Conservation (phyloP, 805 yeast genomes). For the Komagataella pastoris region DNA sequence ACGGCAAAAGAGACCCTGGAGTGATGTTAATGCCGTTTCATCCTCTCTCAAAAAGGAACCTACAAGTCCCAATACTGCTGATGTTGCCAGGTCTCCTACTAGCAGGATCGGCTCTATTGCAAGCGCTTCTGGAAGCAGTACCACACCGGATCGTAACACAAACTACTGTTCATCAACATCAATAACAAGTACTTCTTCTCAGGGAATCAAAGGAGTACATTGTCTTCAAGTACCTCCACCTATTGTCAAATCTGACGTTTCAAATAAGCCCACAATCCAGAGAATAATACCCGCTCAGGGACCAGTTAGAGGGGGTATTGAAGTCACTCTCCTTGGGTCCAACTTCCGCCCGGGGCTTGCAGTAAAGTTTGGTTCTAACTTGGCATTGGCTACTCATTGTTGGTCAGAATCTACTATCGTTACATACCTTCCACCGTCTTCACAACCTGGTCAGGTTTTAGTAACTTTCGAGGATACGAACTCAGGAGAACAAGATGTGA, state of each 20-base stretch:
- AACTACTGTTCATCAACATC: slow-evolving; percentile 6
- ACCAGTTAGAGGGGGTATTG: slow-evolving; percentile 92
- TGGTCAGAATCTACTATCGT: slow-evolving; percentile 95
- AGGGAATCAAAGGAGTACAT: neutral
- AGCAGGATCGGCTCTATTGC: slow-evolving; percentile 13
- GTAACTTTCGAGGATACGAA: slow-evolving; percentile 43
- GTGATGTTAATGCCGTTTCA: slow-evolving; percentile 11
- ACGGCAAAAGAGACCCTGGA: slow-evolving; percentile 19
- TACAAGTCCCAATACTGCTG: slow-evolving; percentile 11
- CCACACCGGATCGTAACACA: slow-evolving; percentile 16
- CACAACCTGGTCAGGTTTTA: slow-evolving; percentile 80
- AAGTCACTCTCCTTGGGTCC: slow-evolving; percentile 79
- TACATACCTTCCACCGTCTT: slow-evolving; percentile 86
- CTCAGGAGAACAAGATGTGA: slow-evolving; percentile 12
- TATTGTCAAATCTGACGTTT: slow-evolving; percentile 1
- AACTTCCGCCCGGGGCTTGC: slow-evolving; percentile 73
- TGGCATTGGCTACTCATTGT: slow-evolving; percentile 78
- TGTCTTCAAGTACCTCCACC: neutral
- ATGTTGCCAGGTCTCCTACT: slow-evolving; percentile 9
- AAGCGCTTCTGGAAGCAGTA: slow-evolving; percentile 10
- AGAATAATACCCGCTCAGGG: slow-evolving; percentile 93
- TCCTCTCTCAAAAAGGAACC: slow-evolving; percentile 11
- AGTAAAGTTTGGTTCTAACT: slow-evolving; percentile 77
- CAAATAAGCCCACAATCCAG: slow-evolving; percentile 45
- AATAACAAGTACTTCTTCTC: neutral